phyloP scores from a whole-genome alignment of 1,284 basidiomycete genomes.

The Malassezia nana region DNA sequence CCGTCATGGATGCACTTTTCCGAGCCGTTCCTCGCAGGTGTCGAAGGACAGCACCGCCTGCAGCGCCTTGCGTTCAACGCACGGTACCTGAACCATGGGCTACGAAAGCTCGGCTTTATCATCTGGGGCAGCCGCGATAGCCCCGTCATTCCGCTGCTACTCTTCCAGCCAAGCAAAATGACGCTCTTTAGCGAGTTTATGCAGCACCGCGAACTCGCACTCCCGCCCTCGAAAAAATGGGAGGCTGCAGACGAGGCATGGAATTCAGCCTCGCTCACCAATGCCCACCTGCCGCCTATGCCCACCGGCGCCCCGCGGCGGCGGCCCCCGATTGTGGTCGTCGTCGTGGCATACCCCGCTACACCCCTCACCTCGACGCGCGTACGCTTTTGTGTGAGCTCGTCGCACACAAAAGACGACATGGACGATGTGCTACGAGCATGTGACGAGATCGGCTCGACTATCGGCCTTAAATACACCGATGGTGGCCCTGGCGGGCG shows the following conservation, averaged over 20 bases:
- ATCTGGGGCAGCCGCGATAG: slow-evolving; percentile 83
- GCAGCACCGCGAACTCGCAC: slow-evolving; percentile 31
- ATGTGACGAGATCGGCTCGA: slow-evolving; percentile 81
- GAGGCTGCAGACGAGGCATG: slow-evolving; percentile 14
- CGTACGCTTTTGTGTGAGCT: slow-evolving; percentile 87
- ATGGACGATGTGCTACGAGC: slow-evolving; percentile 76
- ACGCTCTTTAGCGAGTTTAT: slow-evolving; percentile 43
- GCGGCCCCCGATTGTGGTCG: slow-evolving; percentile 41
- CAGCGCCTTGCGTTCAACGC: slow-evolving; percentile 88
- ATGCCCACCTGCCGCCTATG: slow-evolving; percentile 19
- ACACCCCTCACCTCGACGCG: slow-evolving; percentile 81
- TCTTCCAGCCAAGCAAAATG: slow-evolving; percentile 69
- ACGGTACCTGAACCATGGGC: slow-evolving; percentile 75
- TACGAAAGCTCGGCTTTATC: slow-evolving; percentile 91
- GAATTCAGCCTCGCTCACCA: slow-evolving; percentile 11
- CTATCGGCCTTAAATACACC: slow-evolving; percentile 66
- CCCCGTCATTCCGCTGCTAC: slow-evolving; percentile 82
- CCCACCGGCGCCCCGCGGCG: slow-evolving; percentile 21
- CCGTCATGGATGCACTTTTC: slow-evolving; percentile 40
- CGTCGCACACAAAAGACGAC: slow-evolving; percentile 93
- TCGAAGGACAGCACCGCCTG: slow-evolving; percentile 70
- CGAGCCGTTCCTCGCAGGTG: slow-evolving; percentile 29
- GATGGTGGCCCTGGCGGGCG: slow-evolving; percentile 60
- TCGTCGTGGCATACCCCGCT: slow-evolving; percentile 56
- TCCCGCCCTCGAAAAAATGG: slow-evolving; percentile 38